A percentile compares a stretch with the other conserved stretches of the same genome.
Conservation (phyloP, 2,329 filamentous ascomycete species). For the Verticillium longisporum region DNA sequence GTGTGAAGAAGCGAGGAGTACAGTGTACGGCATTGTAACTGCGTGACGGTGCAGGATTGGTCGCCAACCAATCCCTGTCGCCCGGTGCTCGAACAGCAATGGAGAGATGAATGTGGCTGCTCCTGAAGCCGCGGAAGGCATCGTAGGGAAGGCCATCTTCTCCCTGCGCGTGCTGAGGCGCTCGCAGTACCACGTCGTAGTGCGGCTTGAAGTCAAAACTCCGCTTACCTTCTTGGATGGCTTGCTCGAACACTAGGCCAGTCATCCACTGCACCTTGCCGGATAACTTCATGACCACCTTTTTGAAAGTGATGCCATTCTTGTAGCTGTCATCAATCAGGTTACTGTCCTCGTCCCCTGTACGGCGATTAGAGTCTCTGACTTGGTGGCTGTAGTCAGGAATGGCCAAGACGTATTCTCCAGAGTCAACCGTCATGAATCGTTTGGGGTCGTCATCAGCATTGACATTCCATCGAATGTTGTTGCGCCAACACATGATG, state of each 20-base stretch:
- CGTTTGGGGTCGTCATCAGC: slow-evolving; percentile 80
- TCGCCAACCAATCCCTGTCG: slow-evolving; percentile 77
- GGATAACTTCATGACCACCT: slow-evolving; percentile 97
- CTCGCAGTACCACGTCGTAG: slow-evolving; percentile 82
- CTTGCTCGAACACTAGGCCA: slow-evolving; percentile 86
- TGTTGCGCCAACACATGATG: slow-evolving; percentile 96
- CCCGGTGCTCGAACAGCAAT: slow-evolving; percentile 83
- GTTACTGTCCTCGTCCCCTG: slow-evolving; percentile 51
- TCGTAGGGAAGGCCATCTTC: slow-evolving; percentile 62
- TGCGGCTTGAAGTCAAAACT: slow-evolving; percentile 89
- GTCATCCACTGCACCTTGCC: slow-evolving; percentile 91
- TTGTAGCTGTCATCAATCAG: slow-evolving; percentile 58
- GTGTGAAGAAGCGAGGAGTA: slow-evolving; percentile 92
- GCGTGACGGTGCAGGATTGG: slow-evolving; percentile 66
- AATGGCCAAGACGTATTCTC: slow-evolving; percentile 88
- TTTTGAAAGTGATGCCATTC: slow-evolving; percentile 84
- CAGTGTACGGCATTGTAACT: slow-evolving; percentile 97
- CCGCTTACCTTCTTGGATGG: slow-evolving; percentile 62
- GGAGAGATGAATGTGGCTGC: slow-evolving; percentile 93
- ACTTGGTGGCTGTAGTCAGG: slow-evolving; percentile 90
- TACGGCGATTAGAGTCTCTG: slow-evolving; percentile 50
- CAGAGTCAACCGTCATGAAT: slow-evolving; percentile 94
- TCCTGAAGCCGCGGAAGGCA: slow-evolving; percentile 94
- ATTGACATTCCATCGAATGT: slow-evolving; percentile 82
- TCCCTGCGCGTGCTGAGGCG: slow-evolving; percentile 65